phyloP scores from a whole-genome alignment of 2,329 filamentous ascomycete species.

The Cordyceps fumosorosea region DNA sequence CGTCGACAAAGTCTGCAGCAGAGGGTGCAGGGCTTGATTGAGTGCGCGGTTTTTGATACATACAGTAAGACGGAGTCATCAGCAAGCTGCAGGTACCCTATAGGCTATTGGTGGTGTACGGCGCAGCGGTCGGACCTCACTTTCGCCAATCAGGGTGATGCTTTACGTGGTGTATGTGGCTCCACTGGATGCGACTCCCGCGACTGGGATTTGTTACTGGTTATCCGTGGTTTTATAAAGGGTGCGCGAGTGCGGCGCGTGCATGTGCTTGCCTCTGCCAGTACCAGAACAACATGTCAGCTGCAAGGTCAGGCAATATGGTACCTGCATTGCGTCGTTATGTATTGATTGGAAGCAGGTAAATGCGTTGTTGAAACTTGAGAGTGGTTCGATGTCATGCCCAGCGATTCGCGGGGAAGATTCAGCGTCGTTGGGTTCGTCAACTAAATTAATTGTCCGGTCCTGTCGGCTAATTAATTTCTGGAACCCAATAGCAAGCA shows the following conservation, averaged over 20 bases:
- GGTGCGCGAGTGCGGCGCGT: not conserved
- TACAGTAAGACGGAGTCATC: not conserved
- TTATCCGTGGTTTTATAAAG: too few relatives aligned
- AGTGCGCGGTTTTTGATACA: not conserved
- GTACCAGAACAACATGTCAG: not conserved
- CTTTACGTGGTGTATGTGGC: not conserved
- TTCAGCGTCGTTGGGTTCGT: too few relatives aligned
- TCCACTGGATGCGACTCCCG: not conserved
- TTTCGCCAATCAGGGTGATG: not conserved
- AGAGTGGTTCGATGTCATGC: not conserved
- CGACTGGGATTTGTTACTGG: not conserved
- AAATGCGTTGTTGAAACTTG: not conserved
- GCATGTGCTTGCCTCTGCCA: not conserved
- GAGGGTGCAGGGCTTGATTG: not conserved
- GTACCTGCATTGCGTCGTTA: not conserved
- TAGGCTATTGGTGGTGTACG: not conserved
- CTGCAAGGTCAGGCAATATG: not conserved
- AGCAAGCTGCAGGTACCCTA: not conserved
- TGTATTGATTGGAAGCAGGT: not conserved
- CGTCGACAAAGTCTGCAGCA: not conserved
- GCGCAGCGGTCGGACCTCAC: not conserved
- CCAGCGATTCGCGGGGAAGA: not conserved
- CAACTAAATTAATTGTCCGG: not conserved
- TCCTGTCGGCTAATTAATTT: not conserved
- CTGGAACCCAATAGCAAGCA: not conserved